Evolutionary conservation across 495 filamentous ascomycete genomes (phyloP).

Genomic region (Aspergillus olivimuriae): DNA sequence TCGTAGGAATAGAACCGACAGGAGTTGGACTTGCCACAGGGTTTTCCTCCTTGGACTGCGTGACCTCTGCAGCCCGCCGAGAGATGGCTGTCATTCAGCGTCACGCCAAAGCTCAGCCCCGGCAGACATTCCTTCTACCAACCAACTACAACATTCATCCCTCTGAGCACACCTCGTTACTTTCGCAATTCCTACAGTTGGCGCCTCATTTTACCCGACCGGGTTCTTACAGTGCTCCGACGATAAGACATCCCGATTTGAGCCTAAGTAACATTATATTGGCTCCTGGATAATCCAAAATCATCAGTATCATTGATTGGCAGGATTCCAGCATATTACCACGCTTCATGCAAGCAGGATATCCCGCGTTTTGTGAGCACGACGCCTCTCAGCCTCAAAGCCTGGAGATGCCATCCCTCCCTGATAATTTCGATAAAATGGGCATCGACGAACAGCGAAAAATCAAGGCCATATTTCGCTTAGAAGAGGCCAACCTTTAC

Average conservation of each 20-base stretch:
- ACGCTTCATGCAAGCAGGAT: slow-evolving; percentile 29
- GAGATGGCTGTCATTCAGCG: slow-evolving; percentile 23
- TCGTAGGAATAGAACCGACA: neutral
- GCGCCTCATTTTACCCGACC: slow-evolving; percentile 22
- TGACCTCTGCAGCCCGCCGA: slow-evolving; percentile 29
- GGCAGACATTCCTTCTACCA: slow-evolving; percentile 28
- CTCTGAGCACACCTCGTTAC: slow-evolving; percentile 22
- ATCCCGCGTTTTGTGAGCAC: slow-evolving; percentile 34
- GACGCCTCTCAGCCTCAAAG: slow-evolving; percentile 26
- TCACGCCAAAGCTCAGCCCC: slow-evolving; percentile 25
- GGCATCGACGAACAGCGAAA: slow-evolving; percentile 20
- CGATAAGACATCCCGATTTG: slow-evolving; percentile 29
- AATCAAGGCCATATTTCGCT: slow-evolving; percentile 19
- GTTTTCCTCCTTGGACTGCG: slow-evolving; percentile 22
- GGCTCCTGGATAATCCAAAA: slow-evolving; percentile 23
- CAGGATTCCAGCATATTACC: slow-evolving; percentile 26
- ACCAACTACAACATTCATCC: slow-evolving; percentile 24
- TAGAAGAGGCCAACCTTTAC: slow-evolving; percentile 31
- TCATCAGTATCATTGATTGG: slow-evolving; percentile 32
- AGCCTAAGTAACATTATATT: slow-evolving; percentile 30
- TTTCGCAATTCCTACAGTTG: slow-evolving; percentile 24
- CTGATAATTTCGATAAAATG: slow-evolving; percentile 25
- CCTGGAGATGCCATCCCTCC: slow-evolving; percentile 24
- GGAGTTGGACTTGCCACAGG: slow-evolving; percentile 18
- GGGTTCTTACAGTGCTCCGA: slow-evolving; percentile 16